Evolutionary conservation across 441 rosid species (phyloP).

Genomic region (Sinapis alba): DNA sequence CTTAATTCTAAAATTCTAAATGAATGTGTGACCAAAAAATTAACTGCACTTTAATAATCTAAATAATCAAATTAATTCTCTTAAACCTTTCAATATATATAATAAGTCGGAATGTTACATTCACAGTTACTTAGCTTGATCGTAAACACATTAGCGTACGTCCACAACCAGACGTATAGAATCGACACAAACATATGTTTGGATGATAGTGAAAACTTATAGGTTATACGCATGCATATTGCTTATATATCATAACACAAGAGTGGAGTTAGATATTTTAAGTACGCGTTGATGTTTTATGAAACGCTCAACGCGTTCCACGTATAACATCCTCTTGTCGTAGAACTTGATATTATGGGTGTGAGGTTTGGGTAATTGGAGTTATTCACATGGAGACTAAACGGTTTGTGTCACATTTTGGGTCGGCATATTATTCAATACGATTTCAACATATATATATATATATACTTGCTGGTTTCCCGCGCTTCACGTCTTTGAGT

Average conservation of each 20-base stretch:
- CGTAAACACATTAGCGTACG: constrained; percentile 3
- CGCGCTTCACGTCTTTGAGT: too few species aligned
- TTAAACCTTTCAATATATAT: too few species aligned
- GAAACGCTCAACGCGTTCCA: not conserved
- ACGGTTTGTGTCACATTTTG: not conserved
- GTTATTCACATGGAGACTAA: not conserved
- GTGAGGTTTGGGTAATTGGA: not conserved
- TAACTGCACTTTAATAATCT: too few species aligned
- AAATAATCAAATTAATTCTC: too few species aligned
- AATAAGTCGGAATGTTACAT: too few species aligned
- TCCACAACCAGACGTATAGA: not conserved
- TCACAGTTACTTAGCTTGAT: not conserved
- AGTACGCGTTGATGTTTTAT: not conserved
- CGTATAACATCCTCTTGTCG: not conserved
- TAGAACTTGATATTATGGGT: not conserved
- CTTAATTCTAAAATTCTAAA: too few species aligned
- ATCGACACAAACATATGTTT: not conserved
- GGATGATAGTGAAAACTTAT: not conserved
- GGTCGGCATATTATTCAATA: too few species aligned
- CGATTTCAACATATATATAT: too few species aligned
- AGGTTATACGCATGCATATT: not conserved
- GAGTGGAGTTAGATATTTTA: not conserved
- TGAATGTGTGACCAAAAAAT: too few species aligned
- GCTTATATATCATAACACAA: not conserved
- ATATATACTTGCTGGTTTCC: too few species aligned